Base-by-base conservation (phyloP, 139 green algal genomes). In the Auxenochlorella protothecoides region DNA sequence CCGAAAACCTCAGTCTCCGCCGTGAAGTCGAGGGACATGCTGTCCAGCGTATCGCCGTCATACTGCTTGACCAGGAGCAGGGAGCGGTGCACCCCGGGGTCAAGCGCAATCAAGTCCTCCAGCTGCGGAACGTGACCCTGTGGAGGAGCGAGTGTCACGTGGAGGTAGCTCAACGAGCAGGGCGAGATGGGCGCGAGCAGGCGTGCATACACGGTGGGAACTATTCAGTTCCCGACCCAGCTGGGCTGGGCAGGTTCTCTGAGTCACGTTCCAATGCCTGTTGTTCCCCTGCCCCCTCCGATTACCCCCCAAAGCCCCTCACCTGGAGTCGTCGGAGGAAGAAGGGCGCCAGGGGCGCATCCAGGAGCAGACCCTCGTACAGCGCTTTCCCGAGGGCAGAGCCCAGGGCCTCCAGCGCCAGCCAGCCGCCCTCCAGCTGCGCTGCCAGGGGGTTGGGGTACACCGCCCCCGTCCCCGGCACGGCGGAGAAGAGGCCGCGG, bases 311-410 rank as follows among this genome's bases (percentile, higher is more conserved):
- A 0, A 44, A 44, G 27, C 27, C 27, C 27, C 27, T 5, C 70
- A 86, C 84, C 79, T 89, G 81, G n/a, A 92, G 70, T 4, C 75
- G 56, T n/a, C 73, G 68, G 60, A 90, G 71, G 72, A 94, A 92
- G 77, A 93, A 93, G 57, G 87, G 84, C 6, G 89, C 89, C 56
- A 95, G 83, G 6, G 79, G 77, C 14, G 89, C 68, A 61, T 92
- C 85, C 59, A 95, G 70, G 68, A 94, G 82, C 59, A 95, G 83
- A 15, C 89, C 89, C 73, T 95, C 89, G 74, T 91, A 94, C 55
- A 84, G 66, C 6, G 72, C 77, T 8, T 81, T 67, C 8, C 72
- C 79, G 15, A 84, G 72, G 76, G 83, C 78, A n/a, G 56, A 27
- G 2, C 88, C 89, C 51, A 94, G 59, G 60, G 91, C 87, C 76